phyloP scores from a whole-genome alignment of 1,284 basidiomycete species.

The Irpex sp. region DNA sequence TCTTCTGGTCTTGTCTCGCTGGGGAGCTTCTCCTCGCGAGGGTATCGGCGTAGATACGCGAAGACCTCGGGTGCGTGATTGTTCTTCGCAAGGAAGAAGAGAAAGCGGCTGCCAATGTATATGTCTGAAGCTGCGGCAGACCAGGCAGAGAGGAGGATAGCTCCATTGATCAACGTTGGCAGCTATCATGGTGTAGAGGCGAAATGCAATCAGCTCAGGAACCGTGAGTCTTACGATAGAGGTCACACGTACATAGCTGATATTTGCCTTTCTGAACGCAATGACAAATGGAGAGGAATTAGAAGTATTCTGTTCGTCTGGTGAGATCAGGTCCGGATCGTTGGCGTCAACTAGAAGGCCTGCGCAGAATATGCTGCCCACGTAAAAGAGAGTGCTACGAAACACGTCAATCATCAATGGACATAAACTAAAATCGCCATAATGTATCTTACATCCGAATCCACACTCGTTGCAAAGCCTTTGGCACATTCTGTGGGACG shows the following conservation, averaged over 20 bases:
- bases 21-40: constrained; percentile 5
- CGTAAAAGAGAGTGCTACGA: constrained; percentile 25
- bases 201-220: background rate
- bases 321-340: constrained; percentile 29
- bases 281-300: constrained; percentile 46
- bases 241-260: constrained; percentile 24
- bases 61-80: constrained; percentile 39
- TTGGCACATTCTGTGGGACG: constrained; percentile 33
- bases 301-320: constrained; percentile 32
- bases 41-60: constrained; percentile 20
- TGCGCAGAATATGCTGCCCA: constrained; percentile 36
- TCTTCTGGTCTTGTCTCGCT: background rate
- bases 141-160: constrained; percentile 45
- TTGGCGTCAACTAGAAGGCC: constrained; percentile 48
- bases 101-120: constrained; percentile 47
- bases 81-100: constrained; percentile 44
- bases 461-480: constrained; percentile 48
- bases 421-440: too few species aligned
- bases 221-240: background rate
- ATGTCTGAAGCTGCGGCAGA: constrained; percentile 50
- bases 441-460: constrained; percentile 40
- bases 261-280: constrained; percentile 37
- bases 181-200: constrained; percentile 28
- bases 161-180: constrained; percentile 43
- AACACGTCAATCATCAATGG: too few species aligned